These are phyloP conservation scores for Ceratopteris richardii DNA, from an alignment of 75 land plant species.

Conservation along the genomic window DNA sequence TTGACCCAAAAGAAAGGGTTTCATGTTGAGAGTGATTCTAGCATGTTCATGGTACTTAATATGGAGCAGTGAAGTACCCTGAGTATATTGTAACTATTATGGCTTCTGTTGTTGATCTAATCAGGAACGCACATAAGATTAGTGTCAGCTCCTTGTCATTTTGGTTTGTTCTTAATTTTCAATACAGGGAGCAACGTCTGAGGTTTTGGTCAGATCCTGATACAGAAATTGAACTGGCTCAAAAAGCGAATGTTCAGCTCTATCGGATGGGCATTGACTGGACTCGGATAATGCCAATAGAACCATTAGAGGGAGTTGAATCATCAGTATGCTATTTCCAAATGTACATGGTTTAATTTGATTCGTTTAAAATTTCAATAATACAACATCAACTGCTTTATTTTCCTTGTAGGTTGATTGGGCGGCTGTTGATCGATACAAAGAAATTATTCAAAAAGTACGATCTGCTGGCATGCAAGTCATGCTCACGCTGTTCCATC, in stretches of 20 bases:
- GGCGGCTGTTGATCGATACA: conserved; percentile 78
- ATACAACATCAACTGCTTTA: neutral
- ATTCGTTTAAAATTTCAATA: neutral
- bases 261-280: conserved; percentile 98
- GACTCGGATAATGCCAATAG: conserved; percentile 82
- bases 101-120: too few relatives aligned
- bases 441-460: conserved; percentile 74
- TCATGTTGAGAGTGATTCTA: too few relatives aligned
- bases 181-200: conserved; percentile 74
- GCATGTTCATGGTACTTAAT: too few relatives aligned
- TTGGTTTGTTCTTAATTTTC: too few relatives aligned
- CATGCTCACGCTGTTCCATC: conserved; percentile 96
- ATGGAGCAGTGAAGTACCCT: too few relatives aligned
- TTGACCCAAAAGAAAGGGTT: too few relatives aligned
- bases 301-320: conserved; percentile 56
- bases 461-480: conserved; percentile 85
- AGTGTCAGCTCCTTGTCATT: too few relatives aligned
- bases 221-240: conserved; percentile 76
- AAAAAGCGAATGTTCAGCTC: conserved; percentile 65
- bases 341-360: neutral
- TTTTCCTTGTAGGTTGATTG: conserved; percentile 51
- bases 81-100: too few relatives aligned
- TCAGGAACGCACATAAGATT: too few relatives aligned
- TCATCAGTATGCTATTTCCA: conserved; percentile 34
- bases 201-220: conserved; percentile 99